A percentile compares a stretch with the other conserved stretches of the same genome.
Evolutionary conservation across 805 yeast species (phyloP).

Genomic region (Cyberlindnera galapagoensis): DNA sequence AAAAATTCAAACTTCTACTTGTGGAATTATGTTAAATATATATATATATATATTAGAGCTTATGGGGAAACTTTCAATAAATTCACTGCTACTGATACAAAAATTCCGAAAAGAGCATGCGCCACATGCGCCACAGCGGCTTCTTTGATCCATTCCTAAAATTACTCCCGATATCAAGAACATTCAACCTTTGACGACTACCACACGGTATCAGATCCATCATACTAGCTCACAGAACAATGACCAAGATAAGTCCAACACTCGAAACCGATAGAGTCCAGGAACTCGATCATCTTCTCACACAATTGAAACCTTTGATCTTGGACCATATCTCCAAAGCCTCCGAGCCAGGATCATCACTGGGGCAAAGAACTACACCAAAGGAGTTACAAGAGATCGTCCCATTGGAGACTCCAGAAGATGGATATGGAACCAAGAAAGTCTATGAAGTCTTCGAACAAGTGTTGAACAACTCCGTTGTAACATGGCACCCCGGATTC

Average conservation of each 20-base stretch:
- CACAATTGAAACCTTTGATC: constrained; percentile 44
- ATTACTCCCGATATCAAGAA: too few relatives aligned
- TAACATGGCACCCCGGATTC: constrained; percentile 85
- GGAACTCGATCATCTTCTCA: constrained; percentile 51
- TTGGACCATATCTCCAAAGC: constrained; percentile 45
- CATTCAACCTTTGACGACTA: too few relatives aligned
- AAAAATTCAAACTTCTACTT: too few relatives aligned
- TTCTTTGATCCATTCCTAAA: too few relatives aligned
- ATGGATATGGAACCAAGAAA: constrained; percentile 36
- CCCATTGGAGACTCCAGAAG: constrained; percentile 29
- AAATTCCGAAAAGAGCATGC: too few relatives aligned
- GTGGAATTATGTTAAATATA: too few relatives aligned
- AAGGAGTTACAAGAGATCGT: constrained; percentile 32
- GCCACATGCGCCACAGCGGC: too few relatives aligned
- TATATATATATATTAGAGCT: too few relatives aligned
- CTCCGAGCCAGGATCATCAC: constrained; percentile 36
- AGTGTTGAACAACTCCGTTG: constrained; percentile 61
- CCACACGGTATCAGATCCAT: too few relatives aligned
- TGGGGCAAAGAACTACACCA: constrained; percentile 52
- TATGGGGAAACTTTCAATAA: too few relatives aligned
- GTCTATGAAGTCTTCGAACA: constrained; percentile 45
- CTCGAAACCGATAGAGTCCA: constrained; percentile 45
- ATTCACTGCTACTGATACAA: too few relatives aligned
- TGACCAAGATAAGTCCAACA: constrained; percentile 18
- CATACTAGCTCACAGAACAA: too few relatives aligned